Evolutionary conservation across 2,329 filamentous ascomycete genomes (phyloP).

Genomic region (Trichophaea hybrida): DNA sequence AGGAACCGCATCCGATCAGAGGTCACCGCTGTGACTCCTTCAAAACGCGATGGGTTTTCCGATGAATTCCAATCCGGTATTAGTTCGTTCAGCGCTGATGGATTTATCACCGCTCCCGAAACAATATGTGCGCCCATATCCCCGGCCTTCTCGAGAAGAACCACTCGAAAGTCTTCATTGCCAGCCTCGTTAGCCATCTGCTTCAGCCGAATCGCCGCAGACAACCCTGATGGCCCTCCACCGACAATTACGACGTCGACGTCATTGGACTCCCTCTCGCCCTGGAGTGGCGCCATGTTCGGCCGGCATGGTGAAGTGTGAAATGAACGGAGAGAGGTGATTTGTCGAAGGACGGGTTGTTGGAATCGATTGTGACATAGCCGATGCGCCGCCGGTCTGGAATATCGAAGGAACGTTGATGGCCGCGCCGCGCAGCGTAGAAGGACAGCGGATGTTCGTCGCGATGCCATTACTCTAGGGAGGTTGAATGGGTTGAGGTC

Average conservation of each 20-base stretch:
- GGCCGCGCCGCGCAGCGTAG: background rate
- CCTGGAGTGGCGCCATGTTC: slow-evolving; percentile 29
- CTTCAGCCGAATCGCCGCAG: slow-evolving; percentile 86
- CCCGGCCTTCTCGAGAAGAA: slow-evolving; percentile 87
- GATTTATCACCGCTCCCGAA: slow-evolving; percentile 89
- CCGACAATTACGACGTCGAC: slow-evolving; percentile 96
- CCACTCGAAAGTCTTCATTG: slow-evolving; percentile 87
- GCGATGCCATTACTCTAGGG: background rate
- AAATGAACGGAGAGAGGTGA: background rate
- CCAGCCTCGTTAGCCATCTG: slow-evolving; percentile 88
- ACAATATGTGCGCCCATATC: slow-evolving; percentile 91
- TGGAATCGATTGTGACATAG: background rate
- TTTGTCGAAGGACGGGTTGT: background rate
- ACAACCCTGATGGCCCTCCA: slow-evolving; percentile 84
- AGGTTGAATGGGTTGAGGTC: background rate
- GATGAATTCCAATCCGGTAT: slow-evolving; percentile 87
- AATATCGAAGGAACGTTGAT: background rate
- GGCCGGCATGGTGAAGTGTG: background rate
- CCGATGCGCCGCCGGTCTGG: background rate
- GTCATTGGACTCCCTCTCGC: slow-evolving; percentile 80
- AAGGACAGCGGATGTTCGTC: background rate
- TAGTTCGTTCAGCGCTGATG: slow-evolving; percentile 73
- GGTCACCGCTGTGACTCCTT: slow-evolving; percentile 70
- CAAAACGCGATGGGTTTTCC: slow-evolving; percentile 75
- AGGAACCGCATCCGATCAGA: slow-evolving; percentile 86